These are phyloP conservation scores for Blastobotrys robertii DNA, from an alignment of 805 yeast species.

Conservation along the genomic window DNA sequence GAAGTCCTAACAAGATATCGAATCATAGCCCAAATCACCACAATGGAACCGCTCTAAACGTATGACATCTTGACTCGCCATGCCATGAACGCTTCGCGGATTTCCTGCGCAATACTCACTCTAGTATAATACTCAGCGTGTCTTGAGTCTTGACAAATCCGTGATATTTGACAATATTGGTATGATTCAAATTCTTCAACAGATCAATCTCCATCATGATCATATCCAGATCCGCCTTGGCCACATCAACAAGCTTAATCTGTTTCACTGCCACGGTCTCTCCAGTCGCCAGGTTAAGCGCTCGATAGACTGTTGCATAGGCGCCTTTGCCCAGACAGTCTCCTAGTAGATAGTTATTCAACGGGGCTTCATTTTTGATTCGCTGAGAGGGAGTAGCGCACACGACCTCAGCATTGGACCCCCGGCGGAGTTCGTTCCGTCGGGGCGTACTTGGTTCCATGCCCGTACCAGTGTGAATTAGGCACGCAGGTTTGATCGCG, in stretches of 20 bases:
- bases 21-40: too few species aligned
- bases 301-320: constrained; percentile 76
- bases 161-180: constrained; percentile 57
- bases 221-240: constrained; percentile 26
- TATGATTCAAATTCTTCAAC: constrained; percentile 53
- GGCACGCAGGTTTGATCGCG: too few species aligned
- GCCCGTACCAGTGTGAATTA: too few species aligned
- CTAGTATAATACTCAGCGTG: constrained; percentile 51
- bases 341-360: constrained; percentile 25
- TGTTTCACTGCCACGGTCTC: constrained; percentile 75
- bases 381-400: constrained; percentile 16
- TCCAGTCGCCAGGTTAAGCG: constrained; percentile 53
- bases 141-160: constrained; percentile 51
- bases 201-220: constrained; percentile 62
- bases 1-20: too few species aligned
- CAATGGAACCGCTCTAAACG: too few species aligned
- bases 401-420: constrained; percentile 6
- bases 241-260: constrained; percentile 40
- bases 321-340: constrained; percentile 85
- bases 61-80: too few species aligned
- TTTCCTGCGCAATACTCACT: constrained; percentile 27
- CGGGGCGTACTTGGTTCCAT: constrained; percentile 7
- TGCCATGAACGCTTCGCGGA: too few species aligned
- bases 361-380: constrained; percentile 5
- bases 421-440: constrained; percentile 1